Conservation (phyloP, 2,329 filamentous ascomycete genomes). For the Parastagonospora nodorum region DNA sequence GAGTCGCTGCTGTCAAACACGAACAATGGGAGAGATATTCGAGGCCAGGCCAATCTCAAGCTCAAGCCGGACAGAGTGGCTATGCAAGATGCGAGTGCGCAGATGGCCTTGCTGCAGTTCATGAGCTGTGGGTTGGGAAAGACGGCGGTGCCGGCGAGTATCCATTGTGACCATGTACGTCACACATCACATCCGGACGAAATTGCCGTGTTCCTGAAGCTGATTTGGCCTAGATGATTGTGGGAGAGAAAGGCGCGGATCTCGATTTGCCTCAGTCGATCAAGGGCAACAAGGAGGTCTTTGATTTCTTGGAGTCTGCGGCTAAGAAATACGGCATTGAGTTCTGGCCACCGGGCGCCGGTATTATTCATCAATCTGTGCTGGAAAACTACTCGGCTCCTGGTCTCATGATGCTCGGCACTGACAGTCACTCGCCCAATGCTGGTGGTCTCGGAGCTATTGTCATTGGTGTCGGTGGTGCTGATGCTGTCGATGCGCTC, state of each 20-base stretch:
- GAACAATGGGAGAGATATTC: conserved; percentile 80
- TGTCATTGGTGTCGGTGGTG: conserved; percentile 95
- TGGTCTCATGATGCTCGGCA: conserved; percentile 97
- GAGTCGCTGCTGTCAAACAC: conserved; percentile 84
- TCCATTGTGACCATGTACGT: conserved; percentile 85
- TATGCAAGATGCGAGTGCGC: conserved; percentile 98
- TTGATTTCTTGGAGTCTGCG: conserved; percentile 94
- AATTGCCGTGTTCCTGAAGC: too few relatives aligned
- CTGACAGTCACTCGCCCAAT: conserved; percentile 96
- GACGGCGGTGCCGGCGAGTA: conserved; percentile 93
- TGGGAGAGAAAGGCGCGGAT: conserved; percentile 83
- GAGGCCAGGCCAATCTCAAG: conserved; percentile 90
- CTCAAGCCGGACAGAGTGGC: conserved; percentile 97
- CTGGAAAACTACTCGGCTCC: conserved; percentile 98
- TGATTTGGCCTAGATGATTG: conserved; percentile 59
- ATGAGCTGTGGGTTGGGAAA: conserved; percentile 92
- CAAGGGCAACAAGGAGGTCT: conserved; percentile 92
- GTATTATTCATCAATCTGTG: conserved; percentile 84
- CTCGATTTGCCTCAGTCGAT: conserved; percentile 85
- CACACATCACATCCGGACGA: too few relatives aligned
- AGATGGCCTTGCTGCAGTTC: conserved; percentile 98
- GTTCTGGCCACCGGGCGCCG: conserved; percentile 49
- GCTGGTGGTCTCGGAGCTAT: conserved; percentile 93
- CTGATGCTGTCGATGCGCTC: conserved; percentile 94
- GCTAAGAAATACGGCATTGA: conserved; percentile 55